phyloP scores from a whole-genome alignment of 2,329 filamentous ascomycete species.

The Fusarium nodosum region DNA sequence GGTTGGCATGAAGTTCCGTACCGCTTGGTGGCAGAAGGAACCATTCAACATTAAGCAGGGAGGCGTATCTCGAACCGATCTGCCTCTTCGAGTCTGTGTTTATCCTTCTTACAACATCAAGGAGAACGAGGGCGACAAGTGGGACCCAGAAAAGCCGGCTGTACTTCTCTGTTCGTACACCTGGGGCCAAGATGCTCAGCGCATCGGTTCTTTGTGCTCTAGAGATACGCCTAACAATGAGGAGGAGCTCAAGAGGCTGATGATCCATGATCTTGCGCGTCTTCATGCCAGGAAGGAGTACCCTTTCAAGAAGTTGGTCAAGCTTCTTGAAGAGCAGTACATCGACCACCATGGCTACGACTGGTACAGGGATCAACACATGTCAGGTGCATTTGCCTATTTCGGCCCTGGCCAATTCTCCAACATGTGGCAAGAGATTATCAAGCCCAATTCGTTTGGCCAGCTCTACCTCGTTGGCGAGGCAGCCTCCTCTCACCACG shows the following conservation, averaged over 20 bases:
- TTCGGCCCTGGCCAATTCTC: constrained; percentile 41
- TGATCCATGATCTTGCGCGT: neutral
- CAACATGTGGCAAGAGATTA: constrained; percentile 45
- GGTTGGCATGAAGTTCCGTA: constrained; percentile 21
- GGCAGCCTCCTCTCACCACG: constrained; percentile 41
- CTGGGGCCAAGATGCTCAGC: constrained; percentile 23
- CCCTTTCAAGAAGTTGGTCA: neutral
- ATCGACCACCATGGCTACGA: constrained; percentile 37
- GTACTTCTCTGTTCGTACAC: constrained; percentile 24
- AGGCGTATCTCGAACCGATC: constrained; percentile 5
- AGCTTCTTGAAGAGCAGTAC: constrained; percentile 21
- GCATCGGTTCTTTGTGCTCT: constrained; percentile 10
- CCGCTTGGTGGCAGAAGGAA: constrained; percentile 16
- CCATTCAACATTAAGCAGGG: constrained; percentile 10
- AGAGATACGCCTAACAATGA: neutral
- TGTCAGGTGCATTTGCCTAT: constrained; percentile 45
- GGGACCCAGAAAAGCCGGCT: constrained; percentile 6
- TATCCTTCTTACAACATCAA: constrained; percentile 28
- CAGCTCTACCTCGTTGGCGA: constrained; percentile 42
- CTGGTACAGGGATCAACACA: constrained; percentile 43
- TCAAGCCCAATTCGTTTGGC: constrained; percentile 43
- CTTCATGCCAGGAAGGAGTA: neutral
- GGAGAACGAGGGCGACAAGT: neutral
- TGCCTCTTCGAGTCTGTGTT: constrained; percentile 8
- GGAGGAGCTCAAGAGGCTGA: neutral